These are phyloP conservation scores for Chlamydomonas applanata DNA, from an alignment of 139 green algal genomes.

Conservation along the genomic window DNA sequence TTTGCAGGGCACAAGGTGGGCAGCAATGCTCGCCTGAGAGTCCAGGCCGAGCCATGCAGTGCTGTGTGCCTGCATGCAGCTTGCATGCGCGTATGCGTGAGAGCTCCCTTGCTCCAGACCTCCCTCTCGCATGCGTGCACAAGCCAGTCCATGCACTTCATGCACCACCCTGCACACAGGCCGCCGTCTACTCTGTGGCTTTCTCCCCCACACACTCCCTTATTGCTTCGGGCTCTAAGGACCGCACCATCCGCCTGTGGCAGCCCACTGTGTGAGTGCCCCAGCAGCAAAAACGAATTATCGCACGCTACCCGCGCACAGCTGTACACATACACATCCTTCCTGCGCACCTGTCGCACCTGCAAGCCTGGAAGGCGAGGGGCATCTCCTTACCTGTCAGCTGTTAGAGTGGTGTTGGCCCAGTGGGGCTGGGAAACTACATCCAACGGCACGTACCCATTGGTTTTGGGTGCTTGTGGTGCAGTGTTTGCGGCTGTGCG, in stretches of 20 bases:
- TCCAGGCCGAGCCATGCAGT: not conserved
- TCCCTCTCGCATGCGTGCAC: too few relatives aligned
- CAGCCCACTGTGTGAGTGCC: slow-evolving; percentile 64
- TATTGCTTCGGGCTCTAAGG: slow-evolving; percentile 83
- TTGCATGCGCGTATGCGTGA: not conserved
- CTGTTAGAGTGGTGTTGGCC: too few relatives aligned
- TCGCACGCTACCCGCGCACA: too few relatives aligned
- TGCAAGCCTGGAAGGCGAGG: not conserved
- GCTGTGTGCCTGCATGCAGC: not conserved
- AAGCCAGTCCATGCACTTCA: too few relatives aligned
- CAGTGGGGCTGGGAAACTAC: too few relatives aligned
- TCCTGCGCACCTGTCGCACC: not conserved
- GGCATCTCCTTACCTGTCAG: too few relatives aligned
- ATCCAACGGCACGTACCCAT: too few relatives aligned
- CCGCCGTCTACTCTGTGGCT: slow-evolving; percentile 74
- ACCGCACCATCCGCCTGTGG: slow-evolving; percentile 83
- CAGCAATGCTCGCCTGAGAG: too few relatives aligned
- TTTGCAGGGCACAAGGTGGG: slow-evolving; percentile 81
- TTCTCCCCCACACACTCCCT: slow-evolving; percentile 65
- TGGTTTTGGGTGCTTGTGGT: too few relatives aligned
- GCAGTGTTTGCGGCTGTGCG: too few relatives aligned
- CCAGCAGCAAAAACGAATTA: too few relatives aligned
- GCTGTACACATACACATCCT: too few relatives aligned
- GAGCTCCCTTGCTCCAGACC: not conserved
- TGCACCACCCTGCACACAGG: slow-evolving; percentile 56